phyloP scores from a whole-genome alignment of 106 monocot genomes.

The Chionographis japonica region DNA sequence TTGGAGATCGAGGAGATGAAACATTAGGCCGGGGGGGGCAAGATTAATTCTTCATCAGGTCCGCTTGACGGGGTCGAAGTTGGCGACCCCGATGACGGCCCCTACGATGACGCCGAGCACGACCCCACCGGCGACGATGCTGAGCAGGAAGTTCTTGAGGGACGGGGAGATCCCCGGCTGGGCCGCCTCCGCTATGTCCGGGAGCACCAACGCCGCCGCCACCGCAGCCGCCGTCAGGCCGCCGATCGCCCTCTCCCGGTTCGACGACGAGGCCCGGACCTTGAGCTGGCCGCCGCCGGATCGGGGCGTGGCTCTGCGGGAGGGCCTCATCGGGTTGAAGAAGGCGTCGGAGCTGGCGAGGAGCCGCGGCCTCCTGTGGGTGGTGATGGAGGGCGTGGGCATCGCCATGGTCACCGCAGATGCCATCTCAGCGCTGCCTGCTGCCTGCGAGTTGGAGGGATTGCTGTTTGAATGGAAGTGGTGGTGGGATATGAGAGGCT shows the following conservation, averaged over 20 bases:
- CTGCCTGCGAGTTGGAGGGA: neutral
- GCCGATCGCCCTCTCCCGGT: constrained; percentile 31
- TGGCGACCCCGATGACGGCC: constrained; percentile 58
- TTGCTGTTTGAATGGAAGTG: neutral
- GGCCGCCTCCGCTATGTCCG: constrained; percentile 59
- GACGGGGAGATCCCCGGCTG: constrained; percentile 59
- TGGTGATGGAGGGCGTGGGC: neutral
- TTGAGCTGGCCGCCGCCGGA: neutral
- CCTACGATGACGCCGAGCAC: constrained; percentile 47
- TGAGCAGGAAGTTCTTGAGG: constrained; percentile 77
- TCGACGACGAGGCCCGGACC: constrained; percentile 13
- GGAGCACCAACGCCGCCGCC: constrained; percentile 32
- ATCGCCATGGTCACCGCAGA: constrained; percentile 16
- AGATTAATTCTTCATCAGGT: constrained; percentile 13
- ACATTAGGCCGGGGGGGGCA: too few relatives aligned
- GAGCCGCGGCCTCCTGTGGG: neutral
- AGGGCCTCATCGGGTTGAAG: constrained; percentile 1
- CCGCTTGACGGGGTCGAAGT: constrained; percentile 76
- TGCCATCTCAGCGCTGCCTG: neutral
- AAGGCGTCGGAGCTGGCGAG: neutral
- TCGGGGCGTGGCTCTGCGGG: neutral
- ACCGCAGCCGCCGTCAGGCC: constrained; percentile 40
- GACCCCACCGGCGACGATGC: constrained; percentile 54
- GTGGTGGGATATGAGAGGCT: neutral
- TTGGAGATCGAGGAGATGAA: too few relatives aligned